Evolutionary conservation across 2,329 filamentous ascomycete species (phyloP), one percentile per base, ranked within the genome.

Genomic region (Claviceps lovelessii): DNA sequence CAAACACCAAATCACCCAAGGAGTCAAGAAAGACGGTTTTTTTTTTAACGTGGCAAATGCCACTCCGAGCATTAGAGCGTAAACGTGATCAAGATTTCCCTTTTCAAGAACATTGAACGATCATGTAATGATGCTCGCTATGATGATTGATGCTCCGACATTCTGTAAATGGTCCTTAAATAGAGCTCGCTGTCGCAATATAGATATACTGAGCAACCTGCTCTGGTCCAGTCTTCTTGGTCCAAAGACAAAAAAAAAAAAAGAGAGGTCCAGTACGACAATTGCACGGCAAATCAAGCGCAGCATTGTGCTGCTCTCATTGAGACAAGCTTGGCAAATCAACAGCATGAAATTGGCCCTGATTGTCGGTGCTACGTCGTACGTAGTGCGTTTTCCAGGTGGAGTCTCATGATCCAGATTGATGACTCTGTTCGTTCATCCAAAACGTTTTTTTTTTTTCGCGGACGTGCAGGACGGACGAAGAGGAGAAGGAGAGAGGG

Each of bases 351-450:
- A 37, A 49, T 29, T 50, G 35, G 42, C 44, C 49, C 55, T 51
- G 35, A 49, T 48, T 29, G 45, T 56, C 53, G 52, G 54, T 56
- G 17, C 42, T 15, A 58, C 51, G 51, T 49, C 33, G 33, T 42
- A 54, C 49, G 19, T n/a, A 49, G 48, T 49, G 54, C 42, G 37
- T 49, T 54, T 29, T 42, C 41, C 28, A 37, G 19, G 55, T 51
- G 51, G 52, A 46, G 51, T 31, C 17, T 17, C 23, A 23, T 41
- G 47, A 45, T 55, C 46, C 41, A 49, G 56, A 44, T 54, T 47
- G 53, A 15, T 49, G 45, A 47, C 56, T 50, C 44, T 49, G 39
- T 55, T 53, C 23, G 52, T 53, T 46, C 52, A 47, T 52, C 46
- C 29, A 44, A 19, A 42, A 31, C 15, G 23, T 29, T 48, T 51